phyloP scores from a whole-genome alignment of 2,329 filamentous ascomycete species.

The Talaromyces amestolkiae region DNA sequence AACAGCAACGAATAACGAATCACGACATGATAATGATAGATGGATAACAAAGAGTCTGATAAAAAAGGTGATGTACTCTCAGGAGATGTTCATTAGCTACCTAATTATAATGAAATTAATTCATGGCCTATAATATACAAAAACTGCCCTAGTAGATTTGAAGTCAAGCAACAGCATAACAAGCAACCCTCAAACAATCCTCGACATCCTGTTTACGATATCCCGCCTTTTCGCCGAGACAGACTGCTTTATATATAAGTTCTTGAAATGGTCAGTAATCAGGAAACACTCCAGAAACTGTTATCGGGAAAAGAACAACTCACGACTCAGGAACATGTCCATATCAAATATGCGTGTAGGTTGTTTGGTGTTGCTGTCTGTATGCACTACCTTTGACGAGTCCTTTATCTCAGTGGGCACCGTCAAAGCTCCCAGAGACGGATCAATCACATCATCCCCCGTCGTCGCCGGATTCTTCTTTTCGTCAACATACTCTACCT shows the following conservation, averaged over 20 bases:
- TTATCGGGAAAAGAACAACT: not conserved
- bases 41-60: not conserved
- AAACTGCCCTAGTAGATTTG: not conserved
- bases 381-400: not conserved
- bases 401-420: not conserved
- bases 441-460: not conserved
- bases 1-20: slow-evolving; percentile 6
- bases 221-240: slow-evolving; percentile 20
- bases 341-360: slow-evolving; percentile 13
- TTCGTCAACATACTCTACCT: not conserved
- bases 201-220: slow-evolving; percentile 20
- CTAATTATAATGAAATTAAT: not conserved
- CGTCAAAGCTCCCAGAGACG: not conserved
- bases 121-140: not conserved
- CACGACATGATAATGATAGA: not conserved
- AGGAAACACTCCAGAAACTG: no score
- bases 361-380: not conserved
- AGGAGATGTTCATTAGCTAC: not conserved
- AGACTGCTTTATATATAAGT: slow-evolving; percentile 15
- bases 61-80: not conserved
- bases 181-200: slow-evolving; percentile 2
- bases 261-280: not conserved
- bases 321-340: slow-evolving; percentile 15
- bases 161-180: slow-evolving; percentile 7
- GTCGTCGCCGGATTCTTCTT: not conserved